A percentile compares a stretch with the other conserved stretches of the same genome.
Evolutionary conservation across 371 early-diverging fungal species (phyloP).

Genomic region (Syncephalastrum racemosum): DNA sequence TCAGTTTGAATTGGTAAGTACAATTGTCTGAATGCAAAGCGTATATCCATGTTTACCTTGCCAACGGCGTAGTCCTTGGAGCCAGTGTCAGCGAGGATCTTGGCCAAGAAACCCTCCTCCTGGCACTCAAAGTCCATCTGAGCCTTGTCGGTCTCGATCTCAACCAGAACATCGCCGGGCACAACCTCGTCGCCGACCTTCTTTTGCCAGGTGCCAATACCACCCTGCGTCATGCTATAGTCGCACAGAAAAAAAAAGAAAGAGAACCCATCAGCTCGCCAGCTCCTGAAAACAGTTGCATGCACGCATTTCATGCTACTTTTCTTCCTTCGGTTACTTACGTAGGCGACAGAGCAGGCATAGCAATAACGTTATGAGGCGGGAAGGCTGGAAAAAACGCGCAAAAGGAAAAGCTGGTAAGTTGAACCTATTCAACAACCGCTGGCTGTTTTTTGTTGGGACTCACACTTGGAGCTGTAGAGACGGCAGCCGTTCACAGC

Average conservation of each 20-base stretch:
- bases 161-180: conserved; percentile 97
- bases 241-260: neutral
- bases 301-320: neutral
- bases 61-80: conserved; percentile 85
- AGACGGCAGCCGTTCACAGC: conserved; percentile 34
- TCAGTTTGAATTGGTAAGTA: conserved; percentile 55
- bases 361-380: conserved; percentile 85
- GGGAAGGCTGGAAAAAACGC: conserved; percentile 66
- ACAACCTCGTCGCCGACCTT: conserved; percentile 89
- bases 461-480: conserved; percentile 67
- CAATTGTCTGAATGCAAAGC: too few relatives aligned
- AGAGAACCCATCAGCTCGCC: neutral
- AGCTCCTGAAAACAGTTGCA: neutral
- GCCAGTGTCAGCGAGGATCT: conserved; percentile 84
- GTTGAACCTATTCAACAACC: conserved; percentile 2
- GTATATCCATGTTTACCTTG: conserved; percentile 37
- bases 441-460: neutral
- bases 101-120: conserved; percentile 96
- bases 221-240: conserved; percentile 91
- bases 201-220: conserved; percentile 95
- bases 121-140: conserved; percentile 99
- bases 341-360: conserved; percentile 99
- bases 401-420: conserved; percentile 1
- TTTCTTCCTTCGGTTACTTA: conserved; percentile 21
- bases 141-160: conserved; percentile 99